phyloP scores from a whole-genome alignment of 768 basidiomycete species.

The Russula sp. region DNA sequence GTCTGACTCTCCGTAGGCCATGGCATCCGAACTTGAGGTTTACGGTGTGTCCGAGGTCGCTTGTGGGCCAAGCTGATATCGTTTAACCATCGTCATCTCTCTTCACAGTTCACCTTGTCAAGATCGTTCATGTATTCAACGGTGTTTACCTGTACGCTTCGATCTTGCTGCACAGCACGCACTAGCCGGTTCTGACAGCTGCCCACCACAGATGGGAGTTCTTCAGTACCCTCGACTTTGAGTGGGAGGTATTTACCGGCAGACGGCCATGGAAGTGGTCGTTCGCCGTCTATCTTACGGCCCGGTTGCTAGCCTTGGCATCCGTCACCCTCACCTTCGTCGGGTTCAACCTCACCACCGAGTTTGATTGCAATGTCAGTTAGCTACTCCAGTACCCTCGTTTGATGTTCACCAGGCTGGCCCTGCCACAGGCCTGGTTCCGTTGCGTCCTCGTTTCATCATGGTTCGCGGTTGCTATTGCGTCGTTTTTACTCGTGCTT shows the following conservation, averaged over 20 bases:
- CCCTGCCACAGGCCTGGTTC: slow-evolving; percentile 14
- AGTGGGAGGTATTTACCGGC: slow-evolving; percentile 22
- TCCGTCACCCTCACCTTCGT: slow-evolving; percentile 13
- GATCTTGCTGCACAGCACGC: neutral
- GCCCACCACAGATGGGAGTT: slow-evolving; percentile 20
- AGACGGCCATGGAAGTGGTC: slow-evolving; percentile 24
- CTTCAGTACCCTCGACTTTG: slow-evolving; percentile 19
- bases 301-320: slow-evolving; percentile 10
- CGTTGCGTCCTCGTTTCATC: slow-evolving; percentile 10
- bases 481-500: slow-evolving; percentile 22
- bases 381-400: neutral
- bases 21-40: slow-evolving; percentile 12
- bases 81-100: neutral
- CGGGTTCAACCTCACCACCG: slow-evolving; percentile 13
- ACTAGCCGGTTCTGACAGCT: neutral
- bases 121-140: slow-evolving; percentile 16
- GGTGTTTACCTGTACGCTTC: slow-evolving; percentile 19
- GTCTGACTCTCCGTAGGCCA: neutral
- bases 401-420: neutral
- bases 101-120: slow-evolving; percentile 11
- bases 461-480: slow-evolving; percentile 17
- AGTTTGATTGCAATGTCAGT: slow-evolving; percentile 20
- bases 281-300: slow-evolving; percentile 14
- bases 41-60: neutral
- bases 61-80: neutral